phyloP scores from a whole-genome alignment of 768 basidiomycete species.

The Suillus alpinus region DNA sequence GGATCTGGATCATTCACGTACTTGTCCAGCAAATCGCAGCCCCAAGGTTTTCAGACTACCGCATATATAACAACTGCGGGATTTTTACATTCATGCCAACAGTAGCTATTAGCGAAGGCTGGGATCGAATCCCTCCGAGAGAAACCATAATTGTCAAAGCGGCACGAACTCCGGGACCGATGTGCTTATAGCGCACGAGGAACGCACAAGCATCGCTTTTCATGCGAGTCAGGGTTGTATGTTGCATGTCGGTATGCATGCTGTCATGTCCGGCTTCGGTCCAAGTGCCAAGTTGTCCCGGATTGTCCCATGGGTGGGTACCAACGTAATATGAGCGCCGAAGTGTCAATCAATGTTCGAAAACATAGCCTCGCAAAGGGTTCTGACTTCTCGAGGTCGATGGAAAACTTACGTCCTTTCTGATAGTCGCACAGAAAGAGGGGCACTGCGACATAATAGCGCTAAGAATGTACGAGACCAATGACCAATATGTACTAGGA shows the following conservation, averaged over 20 bases:
- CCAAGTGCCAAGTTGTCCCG: not conserved
- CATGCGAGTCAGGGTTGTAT: not conserved
- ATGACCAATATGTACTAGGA: not conserved
- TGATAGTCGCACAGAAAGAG: not conserved
- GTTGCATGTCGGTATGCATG: not conserved
- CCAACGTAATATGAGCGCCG: not conserved
- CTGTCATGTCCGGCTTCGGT: not conserved
- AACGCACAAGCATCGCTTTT: not conserved
- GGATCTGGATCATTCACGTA: not conserved
- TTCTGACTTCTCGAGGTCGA: not conserved
- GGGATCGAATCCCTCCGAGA: not conserved
- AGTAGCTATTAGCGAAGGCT: not conserved
- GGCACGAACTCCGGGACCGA: not conserved
- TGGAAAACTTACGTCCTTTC: not conserved
- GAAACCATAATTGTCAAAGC: not conserved
- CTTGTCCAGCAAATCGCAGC: not conserved
- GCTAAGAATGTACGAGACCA: not conserved
- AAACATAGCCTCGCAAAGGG: not conserved
- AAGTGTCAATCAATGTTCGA: not conserved
- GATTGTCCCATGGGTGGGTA: not conserved
- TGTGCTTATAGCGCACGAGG: not conserved
- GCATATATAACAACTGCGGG: not conserved
- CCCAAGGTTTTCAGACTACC: not conserved
- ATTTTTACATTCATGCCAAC: not conserved
- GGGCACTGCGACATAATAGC: not conserved